Evolutionary conservation across 106 monocot genomes (phyloP), one percentile per base, ranked within the genome.

Genomic region (Dendrobium chrysotoxum): DNA sequence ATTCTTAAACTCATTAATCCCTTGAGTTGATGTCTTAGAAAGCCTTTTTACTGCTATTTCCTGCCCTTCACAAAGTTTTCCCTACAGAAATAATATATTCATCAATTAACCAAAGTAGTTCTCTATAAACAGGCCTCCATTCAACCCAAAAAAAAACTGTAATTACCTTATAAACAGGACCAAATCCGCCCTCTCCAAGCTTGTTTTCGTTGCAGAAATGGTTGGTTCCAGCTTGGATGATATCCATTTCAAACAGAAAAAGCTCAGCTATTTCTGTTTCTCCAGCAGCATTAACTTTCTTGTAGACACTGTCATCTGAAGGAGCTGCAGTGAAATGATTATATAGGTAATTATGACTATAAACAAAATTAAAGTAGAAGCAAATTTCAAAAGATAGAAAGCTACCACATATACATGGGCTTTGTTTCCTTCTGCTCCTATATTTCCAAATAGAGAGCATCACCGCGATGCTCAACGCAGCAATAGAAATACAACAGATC

Each of bases 121-220:
- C 8, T 65, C 64, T 26, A 65, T 65, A 26, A 65, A 26, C 64
- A 25, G 26, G 26, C 2, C 64, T 65, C 18, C 18, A 4, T 65
- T 23, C 25, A 25, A n/a, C 64, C 4, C 3, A 55, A 57, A 61
- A 61, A 61, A 23, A n/a, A 23, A 7, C 23, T 23, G 20, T n/a
- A 61, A n/a, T 28, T 28, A 81, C 85, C 85, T 81, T 85, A 73
- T 81, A 85, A 2, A 85, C 85, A 45, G 86, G 86, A 13, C 86
- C 86, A 72, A 82, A 86, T 0, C 86, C 86, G n/a, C 86, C 86
- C 54, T 86, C 82, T 42, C 86, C 86, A 76, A 86, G 79, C 40
- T 72, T 83, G 42, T 80, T 82, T 28, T 30, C 20, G 11, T 11
- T 13, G 7, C 82, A 76, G 67, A 86, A 86, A 53, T 77, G 40